phyloP scores from a whole-genome alignment of 257 asterid genomes.

The Nemophila menziesii region DNA sequence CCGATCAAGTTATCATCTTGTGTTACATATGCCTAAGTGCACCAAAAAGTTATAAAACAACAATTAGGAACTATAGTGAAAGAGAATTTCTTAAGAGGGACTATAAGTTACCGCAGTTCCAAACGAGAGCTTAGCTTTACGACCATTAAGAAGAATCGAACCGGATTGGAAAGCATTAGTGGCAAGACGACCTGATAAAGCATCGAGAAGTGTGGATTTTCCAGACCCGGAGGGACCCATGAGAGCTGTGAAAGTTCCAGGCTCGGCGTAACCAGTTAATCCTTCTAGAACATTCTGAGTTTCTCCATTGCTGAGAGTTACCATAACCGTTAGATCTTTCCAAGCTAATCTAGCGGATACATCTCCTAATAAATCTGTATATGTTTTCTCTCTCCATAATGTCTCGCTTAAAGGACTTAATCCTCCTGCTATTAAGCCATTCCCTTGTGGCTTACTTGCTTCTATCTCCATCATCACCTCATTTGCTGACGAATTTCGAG shows the following conservation, averaged over 20 bases:
- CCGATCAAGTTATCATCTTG: slow-evolving; percentile 95
- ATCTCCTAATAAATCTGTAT: slow-evolving; percentile 70
- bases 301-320: slow-evolving; percentile 62
- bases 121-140: slow-evolving; percentile 72
- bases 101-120: slow-evolving; percentile 83
- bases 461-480: slow-evolving; percentile 92
- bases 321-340: slow-evolving; percentile 83
- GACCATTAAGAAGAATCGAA: slow-evolving; percentile 69
- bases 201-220: slow-evolving; percentile 81
- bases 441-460: slow-evolving; percentile 56
- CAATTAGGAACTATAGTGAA: no score
- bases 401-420: slow-evolving; percentile 90
- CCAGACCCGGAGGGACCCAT: slow-evolving; percentile 99
- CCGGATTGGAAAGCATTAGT: slow-evolving; percentile 88
- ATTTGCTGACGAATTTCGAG: slow-evolving; percentile 26
- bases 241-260: slow-evolving; percentile 85
- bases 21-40: slow-evolving; percentile 82
- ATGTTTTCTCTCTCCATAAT: slow-evolving; percentile 82
- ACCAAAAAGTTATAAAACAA: neutral
- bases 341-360: slow-evolving; percentile 84
- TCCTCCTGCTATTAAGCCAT: slow-evolving; percentile 68
- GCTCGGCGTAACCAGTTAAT: slow-evolving; percentile 81
- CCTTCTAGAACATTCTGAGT: slow-evolving; percentile 70
- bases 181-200: slow-evolving; percentile 82
- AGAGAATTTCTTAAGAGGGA: no score